Percentiles rank a stretch among this genome's conserved stretches.
Evolutionary conservation across 129 eudicot species (phyloP).

Genomic region (Erigeron canadensis): DNA sequence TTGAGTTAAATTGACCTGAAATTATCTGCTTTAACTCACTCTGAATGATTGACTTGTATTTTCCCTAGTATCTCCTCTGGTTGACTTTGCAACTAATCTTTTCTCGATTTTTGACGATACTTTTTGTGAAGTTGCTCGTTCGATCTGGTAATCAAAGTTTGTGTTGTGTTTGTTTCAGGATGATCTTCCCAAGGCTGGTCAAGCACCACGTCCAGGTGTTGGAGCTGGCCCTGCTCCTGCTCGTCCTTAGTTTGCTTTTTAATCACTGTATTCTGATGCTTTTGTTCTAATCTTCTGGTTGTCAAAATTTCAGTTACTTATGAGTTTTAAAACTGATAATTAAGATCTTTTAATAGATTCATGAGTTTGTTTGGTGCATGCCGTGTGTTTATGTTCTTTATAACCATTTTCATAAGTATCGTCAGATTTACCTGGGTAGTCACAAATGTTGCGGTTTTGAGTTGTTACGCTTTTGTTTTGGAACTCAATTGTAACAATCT

Average conservation of each 20-base stretch:
- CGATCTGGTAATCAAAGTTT: background rate
- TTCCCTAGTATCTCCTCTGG: too few relatives aligned
- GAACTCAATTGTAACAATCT: background rate
- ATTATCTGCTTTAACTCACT: too few relatives aligned
- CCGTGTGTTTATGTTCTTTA: background rate
- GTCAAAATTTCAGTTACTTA: background rate
- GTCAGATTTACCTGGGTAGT: background rate
- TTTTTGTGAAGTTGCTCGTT: background rate
- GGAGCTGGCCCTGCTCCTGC: constrained; percentile 50
- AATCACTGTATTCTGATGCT: background rate
- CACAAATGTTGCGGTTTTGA: background rate
- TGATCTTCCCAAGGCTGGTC: constrained; percentile 60
- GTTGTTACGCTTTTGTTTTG: background rate
- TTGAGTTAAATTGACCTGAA: too few relatives aligned
- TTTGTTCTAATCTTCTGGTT: background rate
- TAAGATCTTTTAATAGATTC: constrained; percentile 5
- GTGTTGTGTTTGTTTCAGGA: constrained; percentile 37
- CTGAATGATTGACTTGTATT: too few relatives aligned
- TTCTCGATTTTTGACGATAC: too few relatives aligned
- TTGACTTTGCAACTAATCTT: too few relatives aligned
- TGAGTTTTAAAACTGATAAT: background rate
- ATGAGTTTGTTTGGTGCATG: constrained; percentile 11
- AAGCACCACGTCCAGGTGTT: constrained; percentile 55
- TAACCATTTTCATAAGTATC: background rate
- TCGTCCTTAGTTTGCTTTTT: constrained; percentile 25